These are phyloP conservation scores for Paracoccidioides lutzii DNA, from an alignment of 2,329 filamentous ascomycete species.

Conservation along the genomic window DNA sequence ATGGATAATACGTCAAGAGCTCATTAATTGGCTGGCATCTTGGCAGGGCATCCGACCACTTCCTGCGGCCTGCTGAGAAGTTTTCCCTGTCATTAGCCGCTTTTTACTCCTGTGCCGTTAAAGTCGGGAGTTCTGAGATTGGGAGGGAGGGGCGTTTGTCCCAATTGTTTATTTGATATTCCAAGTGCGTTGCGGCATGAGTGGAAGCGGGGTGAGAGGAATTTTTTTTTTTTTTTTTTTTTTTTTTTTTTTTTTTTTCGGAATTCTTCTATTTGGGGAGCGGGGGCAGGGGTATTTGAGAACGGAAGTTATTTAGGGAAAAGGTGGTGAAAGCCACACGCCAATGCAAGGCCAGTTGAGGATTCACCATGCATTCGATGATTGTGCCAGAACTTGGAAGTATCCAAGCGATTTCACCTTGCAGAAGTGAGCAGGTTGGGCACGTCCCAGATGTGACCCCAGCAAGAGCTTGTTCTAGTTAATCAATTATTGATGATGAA, in stretches of 20 bases:
- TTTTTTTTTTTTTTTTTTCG: not conserved
- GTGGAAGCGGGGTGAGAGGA: not conserved
- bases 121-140: no score
- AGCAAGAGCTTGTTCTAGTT: no score
- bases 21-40: not conserved
- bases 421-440: not conserved
- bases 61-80: not conserved
- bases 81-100: not conserved
- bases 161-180: not conserved
- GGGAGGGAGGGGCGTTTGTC: no score
- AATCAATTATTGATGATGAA: not conserved
- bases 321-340: not conserved
- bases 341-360: slow-evolving; percentile 1
- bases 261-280: not conserved
- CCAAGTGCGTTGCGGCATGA: not conserved
- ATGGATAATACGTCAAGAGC: not conserved
- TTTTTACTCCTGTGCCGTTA: no score
- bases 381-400: not conserved
- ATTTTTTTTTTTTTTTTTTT: no score
- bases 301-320: not conserved
- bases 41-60: not conserved
- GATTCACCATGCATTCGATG: not conserved
- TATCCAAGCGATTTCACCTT: not conserved
- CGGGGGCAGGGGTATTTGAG: not conserved
- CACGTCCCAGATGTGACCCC: not conserved